Base-by-base conservation (phyloP, 225 moss, liverwort and hornwort species). In the Neckera pumila region DNA sequence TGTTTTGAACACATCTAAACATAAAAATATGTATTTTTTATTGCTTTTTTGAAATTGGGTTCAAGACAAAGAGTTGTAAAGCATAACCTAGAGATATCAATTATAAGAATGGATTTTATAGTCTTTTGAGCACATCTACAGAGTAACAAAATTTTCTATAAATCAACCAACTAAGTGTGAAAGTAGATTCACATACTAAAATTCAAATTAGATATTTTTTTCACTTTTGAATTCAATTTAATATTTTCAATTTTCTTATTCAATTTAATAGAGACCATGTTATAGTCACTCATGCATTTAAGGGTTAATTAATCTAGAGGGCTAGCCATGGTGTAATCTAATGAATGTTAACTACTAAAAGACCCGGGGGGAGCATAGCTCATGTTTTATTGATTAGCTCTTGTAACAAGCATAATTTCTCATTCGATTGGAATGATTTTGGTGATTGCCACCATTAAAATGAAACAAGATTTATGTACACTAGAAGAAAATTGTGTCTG, bases 11-110 rank as follows among this genome's bases (percentile, higher is more conserved):
- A 72, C 3, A 28, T 28, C 17, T 43, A 72, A 27, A 28, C 0
- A 17, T 43, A 43, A 0, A 0, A 28, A 9, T 16, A 26, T 27
- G 0, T 47, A 12, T 26, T 27, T 71, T 42, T 5, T 3, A 42
- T 42, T 42, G 7, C 7, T 71, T 71, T 66, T 42, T 16, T 15
- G 3, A 43, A 43, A 1, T 72, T 43, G 43, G 16, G 43, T 43
- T 43, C 72, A 72, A 72, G 38, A 9, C 5, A 42, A 17, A 42
- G 2, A 72, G n/a, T 72, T 72, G 1, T 43, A 72, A 28, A 71
- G 3, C 3, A 72, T 10, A 43, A 27, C 10, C 43, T 72, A 28
- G 8, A 70, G 16, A 43, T 72, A 43, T 22, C 27, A 27, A 27
- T 71, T 27, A 14, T 27, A 72, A 43, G 2, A 40, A 43, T 16